Base-by-base conservation (phyloP, 805 yeast genomes). In the Schizosaccharomyces lindneri region DNA sequence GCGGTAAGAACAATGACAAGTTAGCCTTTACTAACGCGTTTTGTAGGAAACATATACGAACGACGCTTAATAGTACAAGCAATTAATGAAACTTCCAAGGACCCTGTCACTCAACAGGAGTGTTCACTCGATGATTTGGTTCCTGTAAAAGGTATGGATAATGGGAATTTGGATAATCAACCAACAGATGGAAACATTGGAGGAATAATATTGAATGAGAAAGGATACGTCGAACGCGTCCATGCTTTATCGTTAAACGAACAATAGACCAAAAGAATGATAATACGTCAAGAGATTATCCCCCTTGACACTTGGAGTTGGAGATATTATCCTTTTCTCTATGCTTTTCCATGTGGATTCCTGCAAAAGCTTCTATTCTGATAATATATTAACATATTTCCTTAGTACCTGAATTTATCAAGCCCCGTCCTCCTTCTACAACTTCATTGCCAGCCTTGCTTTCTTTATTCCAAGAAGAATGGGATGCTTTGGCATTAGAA, bases 401-500 rank as follows among this genome's bases (percentile, higher is more conserved):
- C 15, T 32, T 43, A 41, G 55, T 62, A 39, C 65, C 70, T 4
- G 70, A 70, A 4, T 70, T 70, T 39, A 75, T 63, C n/a, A 64
- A 63, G 59, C 76, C 73, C 62, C 72, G 70, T 65, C 79, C 75
- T 9, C 75, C 84, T 0, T 73, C 77, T 0, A 68, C 74, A 63
- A 78, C 82, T 27, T 84, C 94, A 0, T 85, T 89, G 39, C 97
- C 97, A 0, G 75, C 85, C 3, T 71, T 89, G 66, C 73, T 89
- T 61, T 75, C 86, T 2, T 74, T 84, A 1, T 80, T 89, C 64
- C 96, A 89, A 69, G 81, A 83, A 63, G 95, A 88, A 70, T 89
- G 94, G 88, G 97, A 89, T 68, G 80, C 95, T 0, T 69, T 86
- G 55, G 85, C 90, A 36, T 73, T 89, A 61, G 97, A 90, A 68